Evolutionary conservation across 1,284 basidiomycete species (phyloP).

Genomic region (Trichosporon coremiiforme): DNA sequence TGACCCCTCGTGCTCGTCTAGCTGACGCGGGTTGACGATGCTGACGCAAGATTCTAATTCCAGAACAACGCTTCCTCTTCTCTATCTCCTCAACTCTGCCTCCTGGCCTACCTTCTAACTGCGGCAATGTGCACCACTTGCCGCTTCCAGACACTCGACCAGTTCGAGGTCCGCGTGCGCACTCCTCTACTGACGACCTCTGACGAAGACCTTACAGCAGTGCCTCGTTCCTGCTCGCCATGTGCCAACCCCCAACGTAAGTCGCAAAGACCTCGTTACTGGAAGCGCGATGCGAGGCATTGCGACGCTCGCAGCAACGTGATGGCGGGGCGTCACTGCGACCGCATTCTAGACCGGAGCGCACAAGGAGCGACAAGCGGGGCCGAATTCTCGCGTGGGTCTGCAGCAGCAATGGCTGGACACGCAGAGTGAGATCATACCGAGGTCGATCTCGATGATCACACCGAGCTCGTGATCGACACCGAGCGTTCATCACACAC

Average conservation of each 20-base stretch:
- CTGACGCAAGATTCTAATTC: not conserved
- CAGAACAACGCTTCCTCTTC: not conserved
- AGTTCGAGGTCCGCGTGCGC: no score
- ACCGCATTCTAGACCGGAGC: not conserved
- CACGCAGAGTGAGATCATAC: no score
- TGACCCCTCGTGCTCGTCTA: no score
- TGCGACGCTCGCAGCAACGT: not conserved
- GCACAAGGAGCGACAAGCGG: not conserved
- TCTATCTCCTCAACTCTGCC: not conserved
- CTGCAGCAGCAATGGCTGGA: no score
- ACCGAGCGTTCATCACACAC: not conserved
- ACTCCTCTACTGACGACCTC: no score
- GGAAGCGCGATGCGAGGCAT: not conserved
- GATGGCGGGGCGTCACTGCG: constrained; percentile 7
- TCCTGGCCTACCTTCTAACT: no score
- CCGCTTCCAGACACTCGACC: no score
- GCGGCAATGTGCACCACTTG: no score
- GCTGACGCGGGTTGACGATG: not conserved
- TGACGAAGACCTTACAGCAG: not conserved
- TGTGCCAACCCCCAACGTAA: not conserved
- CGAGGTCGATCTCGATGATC: not conserved
- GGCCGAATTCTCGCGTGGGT: no score
- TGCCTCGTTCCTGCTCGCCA: not conserved
- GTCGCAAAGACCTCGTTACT: constrained; percentile 1
- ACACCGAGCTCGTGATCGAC: not conserved